These are phyloP conservation scores for Tagetes patula DNA, from an alignment of 129 eudicot species.

Conservation along the genomic window DNA sequence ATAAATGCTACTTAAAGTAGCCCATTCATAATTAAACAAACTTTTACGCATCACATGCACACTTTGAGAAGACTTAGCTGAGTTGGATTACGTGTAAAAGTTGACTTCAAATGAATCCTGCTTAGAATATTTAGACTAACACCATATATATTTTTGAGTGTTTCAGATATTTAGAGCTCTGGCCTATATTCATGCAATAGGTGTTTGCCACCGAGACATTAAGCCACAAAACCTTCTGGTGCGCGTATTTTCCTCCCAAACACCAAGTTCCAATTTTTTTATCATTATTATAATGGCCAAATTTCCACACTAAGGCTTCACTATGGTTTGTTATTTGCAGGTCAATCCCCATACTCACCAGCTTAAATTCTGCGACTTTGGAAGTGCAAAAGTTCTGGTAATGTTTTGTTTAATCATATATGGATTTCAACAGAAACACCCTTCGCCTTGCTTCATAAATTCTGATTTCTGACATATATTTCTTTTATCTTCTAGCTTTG, in stretches of 20 bases:
- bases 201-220: slow-evolving; percentile 79
- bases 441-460: neutral
- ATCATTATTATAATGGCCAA: neutral
- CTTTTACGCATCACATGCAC: neutral
- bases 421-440: neutral
- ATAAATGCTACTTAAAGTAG: neutral
- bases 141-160: neutral
- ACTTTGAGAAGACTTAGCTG: neutral
- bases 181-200: slow-evolving; percentile 73
- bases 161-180: slow-evolving; percentile 68
- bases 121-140: slow-evolving; percentile 18
- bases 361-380: slow-evolving; percentile 74
- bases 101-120: neutral
- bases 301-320: slow-evolving; percentile 3
- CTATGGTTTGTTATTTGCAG: slow-evolving; percentile 36
- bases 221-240: slow-evolving; percentile 76
- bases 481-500: slow-evolving; percentile 8
- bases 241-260: slow-evolving; percentile 15
- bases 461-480: neutral
- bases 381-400: slow-evolving; percentile 83
- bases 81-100: neutral
- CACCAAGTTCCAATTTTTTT: neutral
- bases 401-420: slow-evolving; percentile 3
- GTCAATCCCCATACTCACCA: slow-evolving; percentile 78
- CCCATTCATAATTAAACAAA: neutral